Conservation (phyloP, 2,329 filamentous ascomycete species). For the Metarhizium album region DNA sequence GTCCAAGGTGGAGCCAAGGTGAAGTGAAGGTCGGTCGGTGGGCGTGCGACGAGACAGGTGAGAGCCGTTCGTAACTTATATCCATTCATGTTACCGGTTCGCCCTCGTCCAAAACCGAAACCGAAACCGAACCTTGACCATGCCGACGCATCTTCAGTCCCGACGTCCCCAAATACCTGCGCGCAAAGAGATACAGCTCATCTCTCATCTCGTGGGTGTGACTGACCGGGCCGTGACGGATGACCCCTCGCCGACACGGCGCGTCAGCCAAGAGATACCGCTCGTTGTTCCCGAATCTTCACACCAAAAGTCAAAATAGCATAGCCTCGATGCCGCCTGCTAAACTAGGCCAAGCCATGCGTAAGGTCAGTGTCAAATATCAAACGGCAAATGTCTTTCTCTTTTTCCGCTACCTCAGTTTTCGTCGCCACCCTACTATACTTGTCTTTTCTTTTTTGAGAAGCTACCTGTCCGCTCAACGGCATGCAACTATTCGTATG, state of each 20-base stretch:
- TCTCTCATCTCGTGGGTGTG: too few relatives aligned
- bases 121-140: conserved; percentile 12
- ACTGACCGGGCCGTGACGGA: too few relatives aligned
- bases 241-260: neutral
- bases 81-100: neutral
- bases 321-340: neutral
- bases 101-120: conserved; percentile 10
- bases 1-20: too few relatives aligned
- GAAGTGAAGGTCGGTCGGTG: too few relatives aligned
- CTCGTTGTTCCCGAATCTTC: too few relatives aligned
- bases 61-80: too few relatives aligned
- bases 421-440: conserved; percentile 8
- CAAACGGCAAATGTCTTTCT: neutral
- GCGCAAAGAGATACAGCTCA: too few relatives aligned
- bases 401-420: conserved; percentile 5
- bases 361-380: too few relatives aligned
- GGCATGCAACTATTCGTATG: conserved; percentile 7
- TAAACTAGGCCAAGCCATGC: too few relatives aligned
- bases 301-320: too few relatives aligned
- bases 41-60: too few relatives aligned
- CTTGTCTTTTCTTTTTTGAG: conserved; percentile 1
- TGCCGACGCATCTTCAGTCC: conserved; percentile 8
- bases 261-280: neutral
- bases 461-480: conserved; percentile 3
- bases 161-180: too few relatives aligned